Evolutionary conservation across 2,329 filamentous ascomycete genomes (phyloP).

Genomic region (Uncinocarpus reesii): DNA sequence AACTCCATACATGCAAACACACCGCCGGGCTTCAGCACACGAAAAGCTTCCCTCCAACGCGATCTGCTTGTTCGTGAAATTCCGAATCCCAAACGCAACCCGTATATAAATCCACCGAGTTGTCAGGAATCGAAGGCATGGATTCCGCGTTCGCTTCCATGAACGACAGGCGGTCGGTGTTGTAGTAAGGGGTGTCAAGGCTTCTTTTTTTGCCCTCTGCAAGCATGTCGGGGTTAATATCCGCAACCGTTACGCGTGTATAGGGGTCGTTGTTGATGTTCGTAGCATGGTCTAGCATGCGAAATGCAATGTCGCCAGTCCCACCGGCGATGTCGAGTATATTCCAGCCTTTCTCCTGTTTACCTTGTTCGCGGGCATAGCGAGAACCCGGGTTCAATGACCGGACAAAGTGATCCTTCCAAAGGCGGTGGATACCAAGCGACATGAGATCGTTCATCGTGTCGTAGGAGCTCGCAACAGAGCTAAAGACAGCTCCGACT

Average conservation of each 20-base stretch:
- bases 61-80: conserved; percentile 83
- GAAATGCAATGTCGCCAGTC: conserved; percentile 95
- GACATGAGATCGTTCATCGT: conserved; percentile 99
- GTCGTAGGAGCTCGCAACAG: conserved; percentile 88
- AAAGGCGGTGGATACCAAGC: conserved; percentile 86
- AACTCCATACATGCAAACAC: conserved; percentile 97
- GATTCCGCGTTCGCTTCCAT: conserved; percentile 83
- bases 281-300: conserved; percentile 80
- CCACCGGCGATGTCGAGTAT: conserved; percentile 95
- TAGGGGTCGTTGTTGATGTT: conserved; percentile 67
- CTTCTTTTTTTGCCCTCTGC: conserved; percentile 75
- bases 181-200: conserved; percentile 49
- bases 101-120: conserved; percentile 86
- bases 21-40: conserved; percentile 85
- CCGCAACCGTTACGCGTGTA: conserved; percentile 78
- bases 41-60: conserved; percentile 73
- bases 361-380: conserved; percentile 25
- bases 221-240: conserved; percentile 95
- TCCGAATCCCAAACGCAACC: conserved; percentile 95
- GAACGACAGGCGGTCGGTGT: conserved; percentile 52
- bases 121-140: conserved; percentile 53
- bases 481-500: conserved; percentile 87
- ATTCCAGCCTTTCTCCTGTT: conserved; percentile 46
- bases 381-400: conserved; percentile 70
- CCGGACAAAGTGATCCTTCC: conserved; percentile 95